A percentile compares a stretch with the other conserved stretches of the same genome.
These are phyloP conservation scores for Phytophthora agathidicida DNA, from an alignment of 352 stramenopile species.

Conservation along the genomic window DNA sequence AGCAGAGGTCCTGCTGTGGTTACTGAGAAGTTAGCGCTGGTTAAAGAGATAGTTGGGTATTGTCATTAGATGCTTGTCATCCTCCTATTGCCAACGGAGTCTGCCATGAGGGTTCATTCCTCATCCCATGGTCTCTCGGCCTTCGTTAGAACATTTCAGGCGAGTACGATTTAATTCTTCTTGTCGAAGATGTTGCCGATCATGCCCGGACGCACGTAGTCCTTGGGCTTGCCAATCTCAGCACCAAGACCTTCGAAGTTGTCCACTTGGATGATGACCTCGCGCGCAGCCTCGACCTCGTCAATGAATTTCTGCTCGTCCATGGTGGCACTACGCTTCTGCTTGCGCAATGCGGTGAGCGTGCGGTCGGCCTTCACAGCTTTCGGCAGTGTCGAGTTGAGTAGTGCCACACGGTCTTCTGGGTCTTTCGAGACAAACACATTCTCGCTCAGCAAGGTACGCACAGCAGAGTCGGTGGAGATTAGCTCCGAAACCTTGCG, in stretches of 20 bases:
- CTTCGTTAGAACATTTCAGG: constrained; percentile 10
- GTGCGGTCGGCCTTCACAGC: constrained; percentile 94
- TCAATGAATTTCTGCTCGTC: constrained; percentile 96
- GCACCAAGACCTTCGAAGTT: constrained; percentile 90
- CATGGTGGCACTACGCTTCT: constrained; percentile 94
- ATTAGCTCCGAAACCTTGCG: constrained; percentile 77
- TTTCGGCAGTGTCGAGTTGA: constrained; percentile 83
- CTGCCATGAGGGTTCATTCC: constrained; percentile 7
- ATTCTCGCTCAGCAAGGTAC: constrained; percentile 68
- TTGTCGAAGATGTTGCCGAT: constrained; percentile 56
- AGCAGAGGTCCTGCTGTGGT: no score
- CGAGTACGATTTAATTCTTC: constrained; percentile 30
- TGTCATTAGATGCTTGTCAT: constrained; percentile 11
- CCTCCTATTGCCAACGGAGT: constrained; percentile 6
- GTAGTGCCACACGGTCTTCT: constrained; percentile 67
- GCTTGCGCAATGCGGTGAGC: constrained; percentile 90
- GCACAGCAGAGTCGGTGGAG: constrained; percentile 74
- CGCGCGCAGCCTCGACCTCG: constrained; percentile 94
- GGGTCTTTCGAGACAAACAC: constrained; percentile 81
- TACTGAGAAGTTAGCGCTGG: no score
- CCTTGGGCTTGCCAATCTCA: constrained; percentile 76
- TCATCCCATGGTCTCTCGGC: background rate
- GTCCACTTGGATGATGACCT: constrained; percentile 98
- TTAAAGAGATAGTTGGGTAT: background rate
- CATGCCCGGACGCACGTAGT: constrained; percentile 92